Evolutionary conservation across 495 filamentous ascomycete genomes (phyloP).

Genomic region (Niebla homalea): DNA sequence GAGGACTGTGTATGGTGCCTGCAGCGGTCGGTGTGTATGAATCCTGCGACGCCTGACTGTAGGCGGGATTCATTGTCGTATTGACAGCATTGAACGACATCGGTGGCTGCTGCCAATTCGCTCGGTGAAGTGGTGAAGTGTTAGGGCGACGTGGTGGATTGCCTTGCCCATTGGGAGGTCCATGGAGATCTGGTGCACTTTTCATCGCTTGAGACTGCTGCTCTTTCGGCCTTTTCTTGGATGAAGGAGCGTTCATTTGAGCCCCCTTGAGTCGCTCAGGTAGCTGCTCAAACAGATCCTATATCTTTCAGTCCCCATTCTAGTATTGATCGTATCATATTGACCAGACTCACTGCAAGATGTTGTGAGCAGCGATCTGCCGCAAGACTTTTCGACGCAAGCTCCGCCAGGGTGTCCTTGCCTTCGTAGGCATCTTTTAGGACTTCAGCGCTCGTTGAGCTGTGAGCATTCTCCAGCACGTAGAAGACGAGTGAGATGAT

Average conservation of each 20-base stretch:
- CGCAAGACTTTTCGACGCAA: constrained; percentile 75
- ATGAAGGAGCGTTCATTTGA: constrained; percentile 16
- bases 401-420: constrained; percentile 59
- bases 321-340: not conserved
- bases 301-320: constrained; percentile 14
- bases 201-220: constrained; percentile 19
- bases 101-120: constrained; percentile 5
- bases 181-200: constrained; percentile 16
- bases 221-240: constrained; percentile 46
- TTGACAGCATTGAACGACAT: not conserved
- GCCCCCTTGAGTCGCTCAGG: constrained; percentile 42
- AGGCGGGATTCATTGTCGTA: not conserved
- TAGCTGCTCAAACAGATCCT: constrained; percentile 72
- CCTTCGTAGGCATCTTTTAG: constrained; percentile 75
- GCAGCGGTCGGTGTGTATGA: constrained; percentile 19
- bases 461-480: constrained; percentile 79
- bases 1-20: constrained; percentile 22
- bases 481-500: constrained; percentile 84
- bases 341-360: constrained; percentile 44
- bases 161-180: too few species aligned
- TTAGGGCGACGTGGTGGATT: constrained; percentile 8
- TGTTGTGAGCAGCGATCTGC: constrained; percentile 71
- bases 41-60: constrained; percentile 7
- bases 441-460: constrained; percentile 54
- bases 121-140: constrained; percentile 5